These are phyloP conservation scores for carrot (Daucus carota) DNA, from an alignment of 129 eudicot species.

Conservation along the genomic window DNA sequence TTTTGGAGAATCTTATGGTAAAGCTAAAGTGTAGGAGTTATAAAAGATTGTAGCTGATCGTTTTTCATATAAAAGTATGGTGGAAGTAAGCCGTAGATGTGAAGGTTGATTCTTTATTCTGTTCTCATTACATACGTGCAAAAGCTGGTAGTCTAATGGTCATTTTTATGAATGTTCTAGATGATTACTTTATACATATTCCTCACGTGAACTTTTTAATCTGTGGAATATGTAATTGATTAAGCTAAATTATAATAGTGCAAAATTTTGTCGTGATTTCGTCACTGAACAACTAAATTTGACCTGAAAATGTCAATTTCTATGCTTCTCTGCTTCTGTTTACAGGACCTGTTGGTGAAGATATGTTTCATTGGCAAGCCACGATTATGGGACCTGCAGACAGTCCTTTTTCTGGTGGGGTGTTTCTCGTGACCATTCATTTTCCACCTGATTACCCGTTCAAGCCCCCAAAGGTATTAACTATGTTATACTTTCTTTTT, in stretches of 20 bases:
- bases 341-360: conserved; percentile 76
- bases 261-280: not conserved
- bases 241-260: not conserved
- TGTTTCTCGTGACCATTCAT: conserved; percentile 62
- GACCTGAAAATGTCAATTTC: not conserved
- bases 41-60: too few relatives aligned
- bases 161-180: not conserved
- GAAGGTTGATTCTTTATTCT: not conserved
- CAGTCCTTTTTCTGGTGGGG: conserved; percentile 73
- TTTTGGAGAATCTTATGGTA: not conserved
- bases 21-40: not conserved
- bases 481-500: conserved; percentile 61
- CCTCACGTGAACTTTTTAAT: conserved; percentile 12
- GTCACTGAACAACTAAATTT: not conserved
- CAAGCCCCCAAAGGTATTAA: conserved; percentile 72
- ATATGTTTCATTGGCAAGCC: conserved; percentile 88
- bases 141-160: not conserved
- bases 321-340: not conserved
- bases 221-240: not conserved
- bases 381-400: conserved; percentile 81
- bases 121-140: not conserved
- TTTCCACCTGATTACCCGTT: conserved; percentile 85
- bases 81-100: too few relatives aligned
- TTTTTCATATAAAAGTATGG: too few relatives aligned
- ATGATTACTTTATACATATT: conserved; percentile 26